These are phyloP conservation scores for Chiua virens DNA, from an alignment of 768 basidiomycete species.

Conservation along the genomic window DNA sequence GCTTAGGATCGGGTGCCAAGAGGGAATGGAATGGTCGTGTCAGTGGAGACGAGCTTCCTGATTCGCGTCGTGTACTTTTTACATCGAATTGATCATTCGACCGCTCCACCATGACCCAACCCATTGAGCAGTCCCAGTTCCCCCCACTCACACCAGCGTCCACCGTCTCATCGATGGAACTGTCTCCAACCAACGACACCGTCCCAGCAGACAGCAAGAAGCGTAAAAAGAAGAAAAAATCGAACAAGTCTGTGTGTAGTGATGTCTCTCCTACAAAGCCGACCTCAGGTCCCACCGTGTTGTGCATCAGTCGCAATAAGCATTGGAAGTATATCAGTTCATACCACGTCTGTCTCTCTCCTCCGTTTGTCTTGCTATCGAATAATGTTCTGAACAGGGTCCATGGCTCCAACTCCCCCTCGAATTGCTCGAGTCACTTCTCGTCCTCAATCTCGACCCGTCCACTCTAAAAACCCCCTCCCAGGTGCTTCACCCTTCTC, in stretches of 20 bases:
- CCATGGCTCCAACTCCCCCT: constrained; percentile 90
- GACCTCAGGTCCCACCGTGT: constrained; percentile 52
- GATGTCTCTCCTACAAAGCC: constrained; percentile 29
- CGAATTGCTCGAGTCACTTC: constrained; percentile 81
- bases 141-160: background rate
- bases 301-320: constrained; percentile 90
- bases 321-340: constrained; percentile 94
- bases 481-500: constrained; percentile 34
- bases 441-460: constrained; percentile 77
- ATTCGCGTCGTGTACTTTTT: constrained; percentile 4
- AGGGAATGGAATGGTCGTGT: background rate
- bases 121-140: background rate
- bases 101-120: background rate
- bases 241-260: constrained; percentile 39
- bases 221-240: constrained; percentile 64
- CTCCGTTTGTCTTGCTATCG: background rate
- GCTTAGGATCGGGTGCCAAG: too few relatives aligned
- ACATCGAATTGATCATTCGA: too few relatives aligned
- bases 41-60: constrained; percentile 14
- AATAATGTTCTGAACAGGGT: constrained; percentile 48
- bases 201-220: constrained; percentile 52
- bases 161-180: constrained; percentile 10
- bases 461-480: constrained; percentile 51
- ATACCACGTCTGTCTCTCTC: constrained; percentile 65
- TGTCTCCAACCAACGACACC: constrained; percentile 20